Base-by-base conservation (phyloP, 441 rosid genomes). In the Capsella rubella region DNA sequence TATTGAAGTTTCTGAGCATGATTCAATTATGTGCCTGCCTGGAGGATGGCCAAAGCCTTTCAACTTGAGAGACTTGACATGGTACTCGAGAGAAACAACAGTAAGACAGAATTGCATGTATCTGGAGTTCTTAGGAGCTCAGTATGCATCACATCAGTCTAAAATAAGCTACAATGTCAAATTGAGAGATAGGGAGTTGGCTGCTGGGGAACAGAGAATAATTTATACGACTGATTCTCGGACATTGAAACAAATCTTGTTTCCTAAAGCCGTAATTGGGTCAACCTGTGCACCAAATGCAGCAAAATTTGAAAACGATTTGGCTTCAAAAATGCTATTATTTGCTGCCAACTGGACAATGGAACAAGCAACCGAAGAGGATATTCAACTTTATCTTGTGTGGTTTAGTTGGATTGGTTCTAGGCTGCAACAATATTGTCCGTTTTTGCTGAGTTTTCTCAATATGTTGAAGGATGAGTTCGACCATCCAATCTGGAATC, bases 21-120 rank as follows among this genome's bases (percentile, higher is more conserved):
- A 64, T 71, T 79, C 77, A 42, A 68, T 80, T 9, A 59, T 90
- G 72, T 81, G 77, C 79, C 73, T 91, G 68, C 90, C 98, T 53
- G 98, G 93, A 61, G 98, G 98, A 73, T 95, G 95, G 97, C 97
- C 96, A 56, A 78, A 79, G 76, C 92, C 97, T 28, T 77, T 90
- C 84, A 85, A 84, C 64, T 64, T 88, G 83, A 81, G 81, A 75
- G 89, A 89, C 86, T 78, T 85, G 39, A 69, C 85, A 28, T 82
- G 83, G 84, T 79, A 93, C 80, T 87, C 99, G 14, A 85, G 76
- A 74, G 96, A 85, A 75, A 79, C 85, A 59, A 81, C 87, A 78
- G 84, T 96, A 76, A 89, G 80, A 81, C 97, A 90, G 83, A 96
- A 91, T 71, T 91, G 87, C 84, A 82, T 87, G 84, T 90, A 96